Conservation (phyloP, 2,329 filamentous ascomycete species). For the Phialophora verrucosa region DNA sequence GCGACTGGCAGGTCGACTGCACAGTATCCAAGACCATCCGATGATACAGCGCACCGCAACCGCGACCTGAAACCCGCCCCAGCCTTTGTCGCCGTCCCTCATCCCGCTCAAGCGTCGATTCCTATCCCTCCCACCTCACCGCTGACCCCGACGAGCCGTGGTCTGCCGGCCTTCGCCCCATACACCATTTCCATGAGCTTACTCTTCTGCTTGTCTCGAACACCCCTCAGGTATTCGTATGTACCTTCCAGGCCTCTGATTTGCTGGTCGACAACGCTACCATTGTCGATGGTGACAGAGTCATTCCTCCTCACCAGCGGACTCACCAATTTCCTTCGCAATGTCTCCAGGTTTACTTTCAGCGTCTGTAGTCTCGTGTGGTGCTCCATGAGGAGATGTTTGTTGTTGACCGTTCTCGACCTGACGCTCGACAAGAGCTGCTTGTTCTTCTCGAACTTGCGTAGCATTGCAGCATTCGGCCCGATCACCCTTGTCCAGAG, state of each 20-base stretch:
- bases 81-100: neutral
- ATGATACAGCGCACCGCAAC: neutral
- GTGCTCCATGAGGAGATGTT: constrained; percentile 82
- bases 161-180: constrained; percentile 49
- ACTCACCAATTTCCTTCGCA: constrained; percentile 80
- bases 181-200: constrained; percentile 83
- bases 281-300: constrained; percentile 55
- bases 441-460: constrained; percentile 91
- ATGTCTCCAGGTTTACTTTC: constrained; percentile 83
- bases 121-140: constrained; percentile 31
- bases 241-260: constrained; percentile 81
- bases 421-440: constrained; percentile 78
- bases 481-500: constrained; percentile 88
- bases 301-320: constrained; percentile 77
- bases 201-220: constrained; percentile 79
- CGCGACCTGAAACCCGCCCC: no score
- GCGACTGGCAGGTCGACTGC: neutral
- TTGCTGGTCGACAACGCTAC: constrained; percentile 77
- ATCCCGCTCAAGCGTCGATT: constrained; percentile 19
- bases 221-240: constrained; percentile 74
- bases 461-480: constrained; percentile 72
- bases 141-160: constrained; percentile 28
- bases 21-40: neutral
- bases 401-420: constrained; percentile 83
- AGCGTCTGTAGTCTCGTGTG: constrained; percentile 82